Evolutionary conservation across 305 asterid genomes (phyloP).

Genomic region (Salvia sclarea): DNA sequence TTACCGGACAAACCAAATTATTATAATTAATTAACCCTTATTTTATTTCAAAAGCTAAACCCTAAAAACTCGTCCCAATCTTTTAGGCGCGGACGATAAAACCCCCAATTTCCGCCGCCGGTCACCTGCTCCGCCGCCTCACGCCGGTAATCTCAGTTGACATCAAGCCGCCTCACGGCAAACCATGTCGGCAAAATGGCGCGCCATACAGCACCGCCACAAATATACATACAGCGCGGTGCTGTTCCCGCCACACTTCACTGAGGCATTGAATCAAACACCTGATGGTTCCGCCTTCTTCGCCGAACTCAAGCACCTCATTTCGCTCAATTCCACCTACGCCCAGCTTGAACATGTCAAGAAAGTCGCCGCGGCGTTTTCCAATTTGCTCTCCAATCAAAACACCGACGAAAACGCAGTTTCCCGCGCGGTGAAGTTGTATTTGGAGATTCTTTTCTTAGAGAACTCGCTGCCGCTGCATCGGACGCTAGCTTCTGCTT

Average conservation of each 20-base stretch:
- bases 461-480: constrained; percentile 88
- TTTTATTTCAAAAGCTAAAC: constrained; percentile 27
- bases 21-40: background rate
- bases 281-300: constrained; percentile 46
- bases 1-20: background rate
- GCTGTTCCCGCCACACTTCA: constrained; percentile 63
- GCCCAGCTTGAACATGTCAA: constrained; percentile 81
- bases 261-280: constrained; percentile 60
- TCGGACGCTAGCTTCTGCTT: constrained; percentile 65
- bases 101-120: constrained; percentile 15
- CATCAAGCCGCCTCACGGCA: background rate
- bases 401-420: constrained; percentile 43
- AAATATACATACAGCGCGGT: constrained; percentile 87
- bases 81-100: background rate
- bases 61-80: constrained; percentile 26
- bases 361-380: constrained; percentile 60
- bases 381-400: constrained; percentile 49
- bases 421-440: constrained; percentile 55
- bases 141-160: constrained; percentile 15
- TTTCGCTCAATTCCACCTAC: constrained; percentile 77
- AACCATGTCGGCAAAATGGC: constrained; percentile 92
- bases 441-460: constrained; percentile 68
- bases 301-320: constrained; percentile 55
- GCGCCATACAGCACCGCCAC: constrained; percentile 96
- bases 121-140: constrained; percentile 24